phyloP scores from a whole-genome alignment of 1,139 yeast genomes.

The Diutina neorugosa region DNA sequence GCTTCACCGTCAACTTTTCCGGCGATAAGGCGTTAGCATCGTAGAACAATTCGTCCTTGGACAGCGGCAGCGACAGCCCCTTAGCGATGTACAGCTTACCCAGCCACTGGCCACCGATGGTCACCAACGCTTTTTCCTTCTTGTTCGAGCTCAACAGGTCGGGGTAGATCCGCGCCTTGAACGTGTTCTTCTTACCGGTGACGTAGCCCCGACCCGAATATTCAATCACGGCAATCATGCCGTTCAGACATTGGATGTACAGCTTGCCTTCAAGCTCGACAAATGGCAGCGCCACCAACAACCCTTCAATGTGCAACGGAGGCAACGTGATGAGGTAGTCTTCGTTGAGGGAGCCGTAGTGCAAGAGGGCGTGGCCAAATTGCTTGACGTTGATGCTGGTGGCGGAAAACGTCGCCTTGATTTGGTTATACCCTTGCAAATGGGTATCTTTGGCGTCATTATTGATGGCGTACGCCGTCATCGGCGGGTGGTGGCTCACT shows the following conservation, averaged over 20 bases:
- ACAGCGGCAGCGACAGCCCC: constrained; percentile 27
- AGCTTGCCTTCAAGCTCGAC: constrained; percentile 83
- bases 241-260: constrained; percentile 69
- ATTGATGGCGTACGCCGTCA: constrained; percentile 73
- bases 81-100: constrained; percentile 45
- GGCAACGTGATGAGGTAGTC: constrained; percentile 79
- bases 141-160: constrained; percentile 33
- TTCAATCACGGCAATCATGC: constrained; percentile 63
- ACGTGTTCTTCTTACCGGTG: constrained; percentile 88
- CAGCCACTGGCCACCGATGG: constrained; percentile 90
- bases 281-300: constrained; percentile 80
- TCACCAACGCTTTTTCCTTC: constrained; percentile 58
- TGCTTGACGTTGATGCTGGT: constrained; percentile 77
- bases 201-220: constrained; percentile 91
- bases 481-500: constrained; percentile 93
- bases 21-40: constrained; percentile 48
- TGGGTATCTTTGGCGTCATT: constrained; percentile 58
- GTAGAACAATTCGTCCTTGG: constrained; percentile 45
- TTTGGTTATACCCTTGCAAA: constrained; percentile 81
- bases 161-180: constrained; percentile 69
- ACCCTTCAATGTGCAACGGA: constrained; percentile 90
- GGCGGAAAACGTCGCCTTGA: constrained; percentile 73
- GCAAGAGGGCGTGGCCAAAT: constrained; percentile 77
- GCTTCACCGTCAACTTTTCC: constrained; percentile 58
- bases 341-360: constrained; percentile 50